phyloP scores from a whole-genome alignment of 495 filamentous ascomycete species.

The Aspergillus sparsus region DNA sequence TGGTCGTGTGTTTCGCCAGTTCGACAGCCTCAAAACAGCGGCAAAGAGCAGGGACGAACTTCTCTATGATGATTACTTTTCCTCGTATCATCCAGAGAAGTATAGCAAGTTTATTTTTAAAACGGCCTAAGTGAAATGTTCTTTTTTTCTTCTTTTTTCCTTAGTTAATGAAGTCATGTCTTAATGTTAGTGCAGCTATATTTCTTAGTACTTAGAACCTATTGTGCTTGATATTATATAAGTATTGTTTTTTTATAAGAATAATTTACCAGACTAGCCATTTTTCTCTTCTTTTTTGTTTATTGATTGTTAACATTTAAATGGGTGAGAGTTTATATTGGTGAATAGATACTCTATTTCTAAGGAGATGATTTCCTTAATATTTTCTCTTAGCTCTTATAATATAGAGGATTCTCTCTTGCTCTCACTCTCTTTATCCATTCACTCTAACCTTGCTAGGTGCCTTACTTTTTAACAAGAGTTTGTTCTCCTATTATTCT shows the following conservation, averaged over 20 bases:
- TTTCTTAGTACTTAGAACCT: no score
- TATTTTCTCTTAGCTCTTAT: no score
- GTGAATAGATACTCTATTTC: no score
- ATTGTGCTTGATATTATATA: no score
- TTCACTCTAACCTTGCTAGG: no score
- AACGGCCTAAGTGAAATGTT: neutral
- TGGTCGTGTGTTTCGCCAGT: slow-evolving; percentile 33
- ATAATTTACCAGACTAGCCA: no score
- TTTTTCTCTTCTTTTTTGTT: no score
- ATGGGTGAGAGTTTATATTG: no score
- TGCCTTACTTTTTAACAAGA: neutral
- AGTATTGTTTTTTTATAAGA: no score
- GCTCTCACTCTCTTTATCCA: neutral
- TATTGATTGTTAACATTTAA: no score
- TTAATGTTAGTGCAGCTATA: neutral
- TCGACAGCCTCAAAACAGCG: slow-evolving; percentile 28
- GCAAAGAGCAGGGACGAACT: slow-evolving; percentile 23
- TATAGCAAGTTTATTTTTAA: slow-evolving; percentile 30
- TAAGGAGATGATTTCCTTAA: no score
- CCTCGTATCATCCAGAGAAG: slow-evolving; percentile 27
- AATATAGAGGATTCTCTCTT: neutral
- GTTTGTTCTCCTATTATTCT: neutral
- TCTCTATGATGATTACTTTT: slow-evolving; percentile 31
- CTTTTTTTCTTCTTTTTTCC: neutral
- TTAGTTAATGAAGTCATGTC: neutral